Evolutionary conservation across 805 yeast species (phyloP), one percentile per base, ranked within the genome.

Genomic region (Metschnikowia amazonensis): DNA sequence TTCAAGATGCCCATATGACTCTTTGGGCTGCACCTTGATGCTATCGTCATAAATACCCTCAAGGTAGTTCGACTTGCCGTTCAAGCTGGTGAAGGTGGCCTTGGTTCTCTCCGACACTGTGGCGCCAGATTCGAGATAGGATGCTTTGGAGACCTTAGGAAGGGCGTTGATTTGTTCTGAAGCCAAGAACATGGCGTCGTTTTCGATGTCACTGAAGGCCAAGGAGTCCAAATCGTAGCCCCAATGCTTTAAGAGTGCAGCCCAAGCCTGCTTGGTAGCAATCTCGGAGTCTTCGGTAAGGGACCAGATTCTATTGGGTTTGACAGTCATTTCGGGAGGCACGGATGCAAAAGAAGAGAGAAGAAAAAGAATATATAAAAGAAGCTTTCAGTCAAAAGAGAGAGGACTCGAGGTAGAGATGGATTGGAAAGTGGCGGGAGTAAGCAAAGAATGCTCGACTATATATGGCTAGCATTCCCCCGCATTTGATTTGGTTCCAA

Each of bases 251-350:
- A 86, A 67, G 38, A 81, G 56, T 55, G 80, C 74, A 41, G 84
- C 81, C 89, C 90, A 86, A 4, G 77, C 73, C 57, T 84, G 87
- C 62, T 86, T 86, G 58, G 85, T 65, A 16, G 74, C 72, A 42
- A 74, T 56, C 57, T 85, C 90, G 60, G 85, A 81, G 20, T 82
- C 84, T 1, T 65, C 63, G 13, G 45, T 67, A 69, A 35, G 48
- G 25, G 55, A 48, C 58, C 57, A 52, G 36, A 52, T 45, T 47
- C 58, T 45, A 51, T 52, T 51, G 11, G 51, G 48, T 25, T 47
- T 52, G 28, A 45, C 33, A 24, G 48, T 23, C 51, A 48, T 48
- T 11, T 11, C 6, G 28, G 16, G 24, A 17, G 16, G 31, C 21
- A 14, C n/a, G 18, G 41, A 28, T 18, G 33, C 13, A 25, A 16